Evolutionary conservation across 331 rosid species (phyloP), one percentile per base, ranked within the genome.

Genomic region (Acacia pycnantha): DNA sequence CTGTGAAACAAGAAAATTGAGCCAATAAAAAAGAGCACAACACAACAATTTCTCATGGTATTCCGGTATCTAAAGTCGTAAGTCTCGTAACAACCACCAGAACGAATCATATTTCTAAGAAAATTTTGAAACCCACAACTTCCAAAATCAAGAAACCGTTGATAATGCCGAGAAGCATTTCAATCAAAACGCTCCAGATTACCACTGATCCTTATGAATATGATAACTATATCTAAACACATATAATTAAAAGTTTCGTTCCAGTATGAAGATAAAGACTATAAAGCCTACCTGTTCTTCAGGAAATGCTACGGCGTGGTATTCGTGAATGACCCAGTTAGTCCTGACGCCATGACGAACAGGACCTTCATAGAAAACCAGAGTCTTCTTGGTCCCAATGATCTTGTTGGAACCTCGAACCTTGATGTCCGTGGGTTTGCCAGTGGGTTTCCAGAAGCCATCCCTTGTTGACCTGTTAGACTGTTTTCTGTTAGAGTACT

Each of bases 401-500:
- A 81, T 40, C 2, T 0, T 22, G 16, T 66, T 80, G 47, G 66
- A 56, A 33, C 74, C 72, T 35, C 29, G 41, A 40, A 22, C 76
- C 84, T 8, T 84, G 79, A 87, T 61, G 0, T 12, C 2, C 64
- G 82, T 74, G 12, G 82, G 88, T 19, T 1, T 40, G 8, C 92
- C 89, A 9, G 93, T 91, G 77, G 65, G 24, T 73, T 91, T 89
- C 96, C 96, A 91, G 78, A 2, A 88, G 9, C 96, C 96, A 7
- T 19, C 3, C n/a, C 0, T 0, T 1, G 93, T 90, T 12, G 82
- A 13, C 83, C 96, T 82, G 47, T 86, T 84, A 4, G 18, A 10
- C 22, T 80, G 81, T 16, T 6, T 21, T 8, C 84, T 27, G 11
- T 70, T 89, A 50, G 64, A 6, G 37, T 51, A 31, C 83, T 77